Percentiles rank a stretch among this genome's conserved stretches.
Evolutionary conservation across 768 basidiomycete genomes (phyloP).

Genomic region (Trametes gibbosa): DNA sequence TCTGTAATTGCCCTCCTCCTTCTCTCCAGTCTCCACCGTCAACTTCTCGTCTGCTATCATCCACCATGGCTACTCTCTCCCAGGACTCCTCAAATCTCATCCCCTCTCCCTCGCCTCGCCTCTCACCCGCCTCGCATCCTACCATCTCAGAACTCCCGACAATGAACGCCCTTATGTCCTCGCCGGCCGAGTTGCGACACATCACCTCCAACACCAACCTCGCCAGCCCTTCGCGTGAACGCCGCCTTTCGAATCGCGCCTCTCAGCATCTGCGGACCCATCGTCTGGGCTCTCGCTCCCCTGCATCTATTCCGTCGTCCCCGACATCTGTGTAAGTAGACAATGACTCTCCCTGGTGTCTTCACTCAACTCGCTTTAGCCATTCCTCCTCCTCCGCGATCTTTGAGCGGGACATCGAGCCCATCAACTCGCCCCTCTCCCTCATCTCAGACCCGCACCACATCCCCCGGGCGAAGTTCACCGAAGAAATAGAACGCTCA

Average conservation of each 20-base stretch:
- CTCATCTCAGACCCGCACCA: constrained; percentile 62
- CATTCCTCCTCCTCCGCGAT: constrained; percentile 87
- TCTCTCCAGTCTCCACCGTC: constrained; percentile 19
- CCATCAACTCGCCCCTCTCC: constrained; percentile 42
- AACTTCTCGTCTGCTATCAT: constrained; percentile 14
- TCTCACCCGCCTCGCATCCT: constrained; percentile 11
- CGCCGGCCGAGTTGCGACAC: constrained; percentile 45
- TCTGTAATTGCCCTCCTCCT: neutral
- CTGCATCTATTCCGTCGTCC: constrained; percentile 74
- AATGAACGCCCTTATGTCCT: constrained; percentile 4
- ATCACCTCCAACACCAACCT: constrained; percentile 52
- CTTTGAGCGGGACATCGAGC: constrained; percentile 90
- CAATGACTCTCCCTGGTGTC: neutral
- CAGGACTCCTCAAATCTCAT: constrained; percentile 11
- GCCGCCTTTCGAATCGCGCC: constrained; percentile 40
- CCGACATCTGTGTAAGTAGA: constrained; percentile 71
- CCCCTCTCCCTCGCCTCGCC: constrained; percentile 2
- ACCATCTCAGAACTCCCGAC: constrained; percentile 1
- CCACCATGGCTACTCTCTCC: constrained; percentile 17
- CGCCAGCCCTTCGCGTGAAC: constrained; percentile 33
- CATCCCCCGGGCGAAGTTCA: constrained; percentile 66
- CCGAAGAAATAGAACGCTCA: constrained; percentile 72
- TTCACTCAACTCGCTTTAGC: constrained; percentile 22
- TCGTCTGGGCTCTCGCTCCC: constrained; percentile 60
- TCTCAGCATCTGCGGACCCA: constrained; percentile 49